phyloP scores from a whole-genome alignment of 371 early-diverging fungal genomes.

The Apophysomyces variabilis region DNA sequence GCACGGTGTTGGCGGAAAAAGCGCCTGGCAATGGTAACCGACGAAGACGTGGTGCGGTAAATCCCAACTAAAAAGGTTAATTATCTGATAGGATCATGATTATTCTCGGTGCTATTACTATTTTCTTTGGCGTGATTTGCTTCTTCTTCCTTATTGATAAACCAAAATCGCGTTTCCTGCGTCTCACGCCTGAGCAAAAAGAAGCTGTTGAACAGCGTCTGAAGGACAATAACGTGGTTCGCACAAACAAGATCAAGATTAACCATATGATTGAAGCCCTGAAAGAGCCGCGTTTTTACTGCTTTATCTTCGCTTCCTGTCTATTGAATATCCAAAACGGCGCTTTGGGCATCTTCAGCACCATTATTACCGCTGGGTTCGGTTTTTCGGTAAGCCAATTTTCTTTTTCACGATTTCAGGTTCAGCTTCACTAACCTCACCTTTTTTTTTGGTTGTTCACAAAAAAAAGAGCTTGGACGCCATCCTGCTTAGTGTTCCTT shows the following conservation, averaged over 20 bases:
- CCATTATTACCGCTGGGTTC: constrained; percentile 27
- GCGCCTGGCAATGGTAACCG: constrained; percentile 55
- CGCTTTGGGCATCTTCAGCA: constrained; percentile 27
- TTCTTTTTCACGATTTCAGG: not conserved
- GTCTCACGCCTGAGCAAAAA: constrained; percentile 20
- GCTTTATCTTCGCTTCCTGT: constrained; percentile 25
- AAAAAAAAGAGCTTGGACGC: constrained; percentile 32
- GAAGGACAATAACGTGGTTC: constrained; percentile 25
- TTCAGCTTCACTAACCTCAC: constrained; percentile 1
- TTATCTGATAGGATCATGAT: constrained; percentile 27
- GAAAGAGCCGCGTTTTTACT: constrained; percentile 29
- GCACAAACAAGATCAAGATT: constrained; percentile 22
- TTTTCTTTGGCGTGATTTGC: constrained; percentile 21
- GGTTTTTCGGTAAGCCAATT: constrained; percentile 32
- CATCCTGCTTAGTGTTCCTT: constrained; percentile 44
- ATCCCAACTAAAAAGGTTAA: not conserved
- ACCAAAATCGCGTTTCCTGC: constrained; percentile 23
- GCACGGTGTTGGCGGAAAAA: constrained; percentile 36
- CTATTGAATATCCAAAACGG: constrained; percentile 23
- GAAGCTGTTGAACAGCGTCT: constrained; percentile 20
- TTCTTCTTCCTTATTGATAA: constrained; percentile 27
- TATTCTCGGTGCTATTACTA: constrained; percentile 17
- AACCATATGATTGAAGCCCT: constrained; percentile 32
- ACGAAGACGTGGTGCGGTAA: not conserved
- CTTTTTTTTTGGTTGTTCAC: constrained; percentile 3